Base-by-base conservation (phyloP, 257 asterid genomes). In the Solanum clarkiae region DNA sequence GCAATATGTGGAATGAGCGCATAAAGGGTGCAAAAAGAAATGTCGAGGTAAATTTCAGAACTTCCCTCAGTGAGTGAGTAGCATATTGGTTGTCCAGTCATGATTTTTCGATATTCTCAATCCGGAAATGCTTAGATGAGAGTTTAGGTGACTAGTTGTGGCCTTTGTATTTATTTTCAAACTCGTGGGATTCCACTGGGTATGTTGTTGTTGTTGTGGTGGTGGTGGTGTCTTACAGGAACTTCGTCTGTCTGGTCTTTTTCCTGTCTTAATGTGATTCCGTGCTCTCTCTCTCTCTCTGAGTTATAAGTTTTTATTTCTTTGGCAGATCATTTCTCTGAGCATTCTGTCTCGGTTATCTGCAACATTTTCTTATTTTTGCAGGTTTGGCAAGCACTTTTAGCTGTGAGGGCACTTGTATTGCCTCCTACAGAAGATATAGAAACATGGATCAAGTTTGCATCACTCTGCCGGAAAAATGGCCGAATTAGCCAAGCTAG, bases 1-100 rank as follows among this genome's bases (percentile, higher is more conserved):
- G 98, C 85, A 93, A 92, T 86, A 97, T 97, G 99, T 97, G 99
- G 99, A 94, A 89, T 84, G 98, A 95, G 82, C 98, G 99, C 81
- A 97, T 97, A 90, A 94, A 92, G 92, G 99, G 99, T 51, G 88
- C 98, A 82, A 97, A 95, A 90, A 87, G 98, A 62, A 95, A 97
- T 89, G 99, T 97, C 81, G 99, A 97, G 98, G 99, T 97, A 89
- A 83, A 84, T 85, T 68, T 59, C 54, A 63, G 42, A 69, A 49
- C 79, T 85, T 68, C 74, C 57, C 54, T 84, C 68, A 79, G 32
- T 81, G 15, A 62, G 75, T 26, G 12, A 47, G n/a, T 66, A 42
- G 16, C 66, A 9, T 54, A 54, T 74, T 55, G 62, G 62, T 53
- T 77, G 75, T 57, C 59, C 63, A 68, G 26, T 51, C 82, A 51